phyloP scores from a whole-genome alignment of 2,329 filamentous ascomycete genomes.

The Pyrenophora graminea region DNA sequence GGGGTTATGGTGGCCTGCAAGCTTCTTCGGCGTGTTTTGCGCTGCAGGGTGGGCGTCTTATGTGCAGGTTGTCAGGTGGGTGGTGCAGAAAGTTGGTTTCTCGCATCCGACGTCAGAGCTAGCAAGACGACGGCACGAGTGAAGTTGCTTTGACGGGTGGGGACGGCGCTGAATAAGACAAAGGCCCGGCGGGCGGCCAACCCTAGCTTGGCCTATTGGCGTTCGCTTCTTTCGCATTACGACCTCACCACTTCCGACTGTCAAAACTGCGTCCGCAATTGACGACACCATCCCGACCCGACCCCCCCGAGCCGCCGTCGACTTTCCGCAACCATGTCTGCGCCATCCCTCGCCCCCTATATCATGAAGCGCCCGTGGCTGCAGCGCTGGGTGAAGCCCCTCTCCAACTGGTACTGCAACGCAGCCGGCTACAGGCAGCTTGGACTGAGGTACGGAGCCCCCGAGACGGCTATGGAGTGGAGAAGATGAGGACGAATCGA shows the following conservation, averaged over 20 bases:
- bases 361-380: slow-evolving; percentile 87
- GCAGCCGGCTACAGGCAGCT: slow-evolving; percentile 91
- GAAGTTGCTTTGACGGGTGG: slow-evolving; percentile 18
- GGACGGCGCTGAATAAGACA: slow-evolving; percentile 17
- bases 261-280: slow-evolving; percentile 31
- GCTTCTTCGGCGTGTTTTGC: neutral
- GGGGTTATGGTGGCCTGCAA: neutral
- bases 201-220: slow-evolving; percentile 24
- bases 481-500: slow-evolving; percentile 13
- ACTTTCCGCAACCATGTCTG: slow-evolving; percentile 62
- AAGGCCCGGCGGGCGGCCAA: slow-evolving; percentile 7
- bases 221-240: slow-evolving; percentile 26
- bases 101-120: slow-evolving; percentile 21
- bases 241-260: slow-evolving; percentile 21
- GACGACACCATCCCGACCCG: slow-evolving; percentile 31
- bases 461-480: neutral
- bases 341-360: slow-evolving; percentile 73
- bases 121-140: slow-evolving; percentile 13
- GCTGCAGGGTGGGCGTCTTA: slow-evolving; percentile 3
- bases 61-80: neutral
- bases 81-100: slow-evolving; percentile 14
- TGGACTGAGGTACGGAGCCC: slow-evolving; percentile 73
- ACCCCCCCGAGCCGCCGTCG: slow-evolving; percentile 23
- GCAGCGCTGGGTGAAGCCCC: slow-evolving; percentile 73
- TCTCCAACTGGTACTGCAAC: slow-evolving; percentile 87